Evolutionary conservation across 1,139 yeast species (phyloP), one percentile per base, ranked within the genome.

Genomic region (Suhomyces bokatorum): DNA sequence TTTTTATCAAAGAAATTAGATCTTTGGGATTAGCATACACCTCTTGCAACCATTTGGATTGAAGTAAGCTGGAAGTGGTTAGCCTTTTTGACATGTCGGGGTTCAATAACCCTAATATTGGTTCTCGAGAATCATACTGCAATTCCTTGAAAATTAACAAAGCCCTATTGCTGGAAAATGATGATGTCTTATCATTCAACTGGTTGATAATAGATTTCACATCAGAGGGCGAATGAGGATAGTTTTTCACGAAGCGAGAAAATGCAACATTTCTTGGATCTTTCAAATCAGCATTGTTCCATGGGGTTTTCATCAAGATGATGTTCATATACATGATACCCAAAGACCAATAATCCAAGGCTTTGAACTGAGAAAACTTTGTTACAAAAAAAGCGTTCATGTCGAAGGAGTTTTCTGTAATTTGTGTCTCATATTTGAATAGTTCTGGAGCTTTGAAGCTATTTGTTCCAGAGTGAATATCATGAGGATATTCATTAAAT

Each of bases 401-500:
- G 17, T 42, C 42, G 28, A 48, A 46, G 2, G 39, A 43, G 11
- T 45, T 52, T 12, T 47, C 45, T 1, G 39, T 38, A 10, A 56
- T 40, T 10, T 47, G 44, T 2, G 40, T 33, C 44, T 70, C 76
- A 35, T 58, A 56, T 13, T 55, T 50, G 50, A 70, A 74, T 34
- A 78, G 54, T 54, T 80, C 84, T 0, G 85, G 84, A 0, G 84
- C 78, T 54, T 78, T 80, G 58, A 78, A 80, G 15, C 80, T 73
- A 31, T 66, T 68, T 2, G 85, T 80, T 1, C 85, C 85, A 48
- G 76, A 63, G 39, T 57, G 62, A 11, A 77, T 48, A 31, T 61
- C 62, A 26, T 58, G 60, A 2, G 64, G 63, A 29, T 63, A 59
- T 0, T 51, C 47, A 13, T 43, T 35, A 20, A 58, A 46, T 49